Evolutionary conservation across 495 filamentous ascomycete genomes (phyloP), one percentile per base, ranked within the genome.

Genomic region (Penicillium robsamsonii): DNA sequence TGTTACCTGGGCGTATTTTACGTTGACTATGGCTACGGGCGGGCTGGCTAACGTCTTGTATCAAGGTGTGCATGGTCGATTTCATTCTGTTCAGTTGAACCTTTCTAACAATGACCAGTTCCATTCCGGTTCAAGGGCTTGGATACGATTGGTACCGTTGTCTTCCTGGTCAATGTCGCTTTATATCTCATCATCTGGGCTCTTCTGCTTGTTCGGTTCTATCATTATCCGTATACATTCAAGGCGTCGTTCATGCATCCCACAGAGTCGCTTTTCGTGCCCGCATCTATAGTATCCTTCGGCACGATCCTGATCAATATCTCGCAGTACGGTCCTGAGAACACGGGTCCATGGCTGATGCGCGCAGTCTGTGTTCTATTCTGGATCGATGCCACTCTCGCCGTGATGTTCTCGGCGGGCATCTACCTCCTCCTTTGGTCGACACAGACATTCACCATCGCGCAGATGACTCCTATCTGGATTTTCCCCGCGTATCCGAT

Each of bases 401-500:
- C 88, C 30, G 69, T 88, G 4, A 50, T 84, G 24, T 79, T 84
- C 15, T 87, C 84, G 20, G 83, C 83, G 13, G 82, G 81, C 7
- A 84, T 96, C 41, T 94, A 92, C 67, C 73, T 92, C 2, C 79
- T 87, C 8, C 69, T 93, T 65, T 88, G 85, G 85, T 86, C 83
- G 27, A 87, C 85, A 1, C 80, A 84, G 59, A 83, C 86, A 22
- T 93, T 92, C 62, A 91, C 90, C 2, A 90, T 96, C 33, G 84
- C 85, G 18, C 84, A 86, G 33, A 96, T 96, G 91, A 96, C 91
- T 0, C 91, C 91, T 0, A 84, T 93, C 45, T 96, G 90, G 91
- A 91, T 96, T 33, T 96, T 96, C 57, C 91, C 91, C 0, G 90
- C 89, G 1, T 96, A 96, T 59, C 91, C 91, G 0, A 81, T 95